Base-by-base conservation (phyloP, 2,329 filamentous ascomycete species). In the Alternaria rosae region DNA sequence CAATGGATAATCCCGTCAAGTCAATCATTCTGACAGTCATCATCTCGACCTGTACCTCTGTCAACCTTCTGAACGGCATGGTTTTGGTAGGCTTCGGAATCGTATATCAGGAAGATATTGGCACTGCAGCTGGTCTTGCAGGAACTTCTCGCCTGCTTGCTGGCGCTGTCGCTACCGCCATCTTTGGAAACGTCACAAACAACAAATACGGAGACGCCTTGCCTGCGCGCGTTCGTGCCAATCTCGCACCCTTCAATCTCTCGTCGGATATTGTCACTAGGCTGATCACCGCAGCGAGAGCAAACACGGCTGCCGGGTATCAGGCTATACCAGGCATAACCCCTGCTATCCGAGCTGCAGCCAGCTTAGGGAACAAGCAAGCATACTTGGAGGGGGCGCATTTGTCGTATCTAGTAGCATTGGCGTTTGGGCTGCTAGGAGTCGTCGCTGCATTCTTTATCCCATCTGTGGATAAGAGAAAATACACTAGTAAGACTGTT, bases 21-120 rank as follows among this genome's bases (percentile, higher is more conserved):
- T 67, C 69, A 11, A 74, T 76, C 47, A 58, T 76, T 10, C 57
- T 76, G 0, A 75, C 72, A 3, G 74, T 73, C 58, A 69, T 75
- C 47, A 69, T 75, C 42, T 74, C 71, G 5, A 62, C 71, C 9
- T 70, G 65, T 30, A 75, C 72, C 13, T 73, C 70, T 8, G 68
- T 76, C 52, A 73, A 74, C 50, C 53, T 76, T 1, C 62, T 75
- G 8, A 76, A 75, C 32, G 72, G 70, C 17, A 72, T 76, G 70
- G 72, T 75, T 1, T 62, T 76, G 4, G 71, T 76, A 5, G 72
- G 73, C 10, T 73, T 75, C 17, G 72, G 73, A 13, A 75, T 74
- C 32, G 70, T 74, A 3, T 71, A 73, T 30, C 73, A 75, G 48
- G 70, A 74, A 52, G 71, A 74, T 12, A 75, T 75, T 32, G 72